Percentiles rank a stretch among this genome's conserved stretches.
Conservation (phyloP, 768 basidiomycete species). For the Nidularia sp. region DNA sequence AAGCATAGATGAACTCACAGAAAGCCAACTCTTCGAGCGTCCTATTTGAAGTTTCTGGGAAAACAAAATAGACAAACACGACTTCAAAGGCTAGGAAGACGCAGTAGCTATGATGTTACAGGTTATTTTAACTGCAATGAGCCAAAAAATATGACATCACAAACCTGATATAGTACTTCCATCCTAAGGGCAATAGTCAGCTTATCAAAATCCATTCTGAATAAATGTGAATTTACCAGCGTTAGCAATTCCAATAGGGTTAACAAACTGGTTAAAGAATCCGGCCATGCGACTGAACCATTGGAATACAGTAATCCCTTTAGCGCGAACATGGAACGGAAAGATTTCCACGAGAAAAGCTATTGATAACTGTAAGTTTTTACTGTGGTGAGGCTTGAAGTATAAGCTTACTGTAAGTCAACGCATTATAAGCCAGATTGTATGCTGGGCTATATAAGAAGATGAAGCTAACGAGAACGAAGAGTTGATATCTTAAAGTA, state of each 20-base stretch:
- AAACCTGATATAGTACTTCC: constrained; percentile 55
- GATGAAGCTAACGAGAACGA: constrained; percentile 38
- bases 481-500: not conserved
- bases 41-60: constrained; percentile 54
- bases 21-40: constrained; percentile 59
- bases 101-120: constrained; percentile 29
- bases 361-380: constrained; percentile 11
- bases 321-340: constrained; percentile 59
- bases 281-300: constrained; percentile 50
- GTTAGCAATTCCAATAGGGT: constrained; percentile 57
- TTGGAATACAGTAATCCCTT: constrained; percentile 59
- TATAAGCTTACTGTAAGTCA: constrained; percentile 44
- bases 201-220: no score
- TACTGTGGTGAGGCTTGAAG: not conserved
- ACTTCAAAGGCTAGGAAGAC: constrained; percentile 51
- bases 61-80: constrained; percentile 54
- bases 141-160: not conserved
- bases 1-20: constrained; percentile 28
- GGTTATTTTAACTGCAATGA: not conserved
- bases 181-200: constrained; percentile 35
- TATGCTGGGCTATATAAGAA: constrained; percentile 54
- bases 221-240: constrained; percentile 29
- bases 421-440: constrained; percentile 52
- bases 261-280: constrained; percentile 66
- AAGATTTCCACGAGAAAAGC: constrained; percentile 68